Evolutionary conservation across 2,329 filamentous ascomycete species (phyloP), one percentile per base, ranked within the genome.

Genomic region (Cladophialophora psammophila): DNA sequence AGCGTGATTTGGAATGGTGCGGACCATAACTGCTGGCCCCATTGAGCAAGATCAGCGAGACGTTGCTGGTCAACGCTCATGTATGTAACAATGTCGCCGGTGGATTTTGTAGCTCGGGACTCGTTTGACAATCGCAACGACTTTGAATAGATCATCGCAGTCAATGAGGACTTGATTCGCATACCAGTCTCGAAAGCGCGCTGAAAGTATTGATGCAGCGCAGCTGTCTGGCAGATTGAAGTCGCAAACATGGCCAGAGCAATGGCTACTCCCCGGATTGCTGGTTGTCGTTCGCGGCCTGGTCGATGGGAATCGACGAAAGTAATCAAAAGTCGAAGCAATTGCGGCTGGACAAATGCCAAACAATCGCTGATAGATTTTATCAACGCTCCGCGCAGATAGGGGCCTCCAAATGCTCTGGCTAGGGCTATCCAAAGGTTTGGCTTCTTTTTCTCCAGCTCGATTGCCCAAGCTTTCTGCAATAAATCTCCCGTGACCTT

Each of bases 21-120:
- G 52, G 94, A 97, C 93, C 95, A 97, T 10, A 96, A 82, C 78
- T 98, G 94, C 76, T 96, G 94, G 18, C 92, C 93, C 77, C 95
- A 99, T 76, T 99, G 96, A 1, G 94, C 93, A 65, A 99, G 83
- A 79, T 99, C 95, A 75, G 97, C 92, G 18, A 99, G 85, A 71
- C 96, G 90, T 79, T 99, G 95, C 13, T 94, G 94, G 77, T 99
- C 95, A 9, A 99, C 94, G 54, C 96, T 95, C 94, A 99, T 99
- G 80, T 97, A 95, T 77, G 99, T 99, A 77, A 99, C 95, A 75
- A 99, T 98, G 75, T 99, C 96, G 65, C 95, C 95, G 0, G 95
- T 99, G 0, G 92, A 92, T 81, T 98, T 97, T 53, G 89, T 81
- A 1, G 93, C 87, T 62, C 94, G 88, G 8, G 95, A 95, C 80